Evolutionary conservation across 1,284 basidiomycete genomes (phyloP).

Genomic region (Melampsora americana): DNA sequence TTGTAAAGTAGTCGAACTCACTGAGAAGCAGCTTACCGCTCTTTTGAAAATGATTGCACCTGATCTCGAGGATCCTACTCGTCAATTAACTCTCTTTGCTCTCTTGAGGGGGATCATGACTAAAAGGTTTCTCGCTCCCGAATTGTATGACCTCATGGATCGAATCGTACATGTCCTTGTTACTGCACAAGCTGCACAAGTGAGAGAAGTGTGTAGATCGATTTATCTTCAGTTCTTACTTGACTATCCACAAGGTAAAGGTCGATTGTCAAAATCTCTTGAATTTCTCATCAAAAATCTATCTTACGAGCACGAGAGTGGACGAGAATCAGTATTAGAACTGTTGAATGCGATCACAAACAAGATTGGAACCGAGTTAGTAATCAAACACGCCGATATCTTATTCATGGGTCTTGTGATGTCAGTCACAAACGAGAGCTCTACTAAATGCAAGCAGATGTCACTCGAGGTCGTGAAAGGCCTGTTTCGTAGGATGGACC

Average conservation of each 20-base stretch:
- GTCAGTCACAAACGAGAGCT: conserved; percentile 88
- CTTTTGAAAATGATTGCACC: conserved; percentile 80
- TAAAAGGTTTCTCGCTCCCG: conserved; percentile 86
- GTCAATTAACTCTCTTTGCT: conserved; percentile 81
- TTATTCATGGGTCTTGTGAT: conserved; percentile 89
- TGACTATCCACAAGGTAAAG: conserved; percentile 95
- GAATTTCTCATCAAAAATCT: conserved; percentile 90
- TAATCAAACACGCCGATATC: conserved; percentile 80
- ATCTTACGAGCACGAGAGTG: conserved; percentile 84
- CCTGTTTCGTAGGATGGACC: conserved; percentile 68
- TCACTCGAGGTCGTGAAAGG: conserved; percentile 75
- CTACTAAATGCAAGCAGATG: conserved; percentile 80
- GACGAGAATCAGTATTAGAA: conserved; percentile 87
- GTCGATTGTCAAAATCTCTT: conserved; percentile 80
- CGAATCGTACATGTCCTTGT: conserved; percentile 91
- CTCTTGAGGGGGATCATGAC: conserved; percentile 88
- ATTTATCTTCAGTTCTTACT: conserved; percentile 90
- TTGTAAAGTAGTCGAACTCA: conserved; percentile 71
- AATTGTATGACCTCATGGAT: conserved; percentile 97
- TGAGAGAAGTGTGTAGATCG: conserved; percentile 85
- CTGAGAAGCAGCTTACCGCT: conserved; percentile 83
- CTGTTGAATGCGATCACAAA: conserved; percentile 73
- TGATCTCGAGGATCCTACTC: conserved; percentile 88
- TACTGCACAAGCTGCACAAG: conserved; percentile 82
- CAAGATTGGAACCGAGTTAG: conserved; percentile 76